phyloP scores from a whole-genome alignment of 1,284 basidiomycete genomes.

The Quambalaria eucalypti region DNA sequence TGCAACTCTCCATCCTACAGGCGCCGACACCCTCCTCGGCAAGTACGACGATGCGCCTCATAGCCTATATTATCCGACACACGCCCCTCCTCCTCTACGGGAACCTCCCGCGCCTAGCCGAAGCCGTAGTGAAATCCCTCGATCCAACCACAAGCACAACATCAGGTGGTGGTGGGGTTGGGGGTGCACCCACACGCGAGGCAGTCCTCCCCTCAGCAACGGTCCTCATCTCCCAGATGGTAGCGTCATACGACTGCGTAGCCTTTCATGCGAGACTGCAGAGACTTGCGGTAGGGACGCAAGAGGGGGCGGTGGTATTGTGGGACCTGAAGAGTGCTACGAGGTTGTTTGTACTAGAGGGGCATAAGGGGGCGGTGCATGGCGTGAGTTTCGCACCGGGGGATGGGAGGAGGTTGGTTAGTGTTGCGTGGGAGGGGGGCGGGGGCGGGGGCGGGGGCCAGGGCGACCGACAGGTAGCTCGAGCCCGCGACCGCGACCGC shows the following conservation, averaged over 20 bases:
- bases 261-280: constrained; percentile 81
- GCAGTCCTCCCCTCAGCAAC: constrained; percentile 83
- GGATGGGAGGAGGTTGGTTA: constrained; percentile 81
- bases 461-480: no score
- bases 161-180: no score
- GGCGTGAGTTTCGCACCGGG: constrained; percentile 60
- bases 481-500: no score
- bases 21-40: constrained; percentile 69
- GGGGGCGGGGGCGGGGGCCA: no score
- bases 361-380: constrained; percentile 52
- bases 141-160: background rate
- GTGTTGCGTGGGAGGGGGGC: constrained; percentile 73
- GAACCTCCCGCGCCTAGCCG: constrained; percentile 75
- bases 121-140: constrained; percentile 74
- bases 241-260: constrained; percentile 73
- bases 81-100: constrained; percentile 76
- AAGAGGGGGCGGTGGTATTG: constrained; percentile 73
- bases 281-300: constrained; percentile 82
- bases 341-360: constrained; percentile 84
- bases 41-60: constrained; percentile 80
- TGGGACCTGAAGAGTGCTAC: constrained; percentile 95
- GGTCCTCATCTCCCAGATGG: constrained; percentile 70
- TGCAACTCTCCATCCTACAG: constrained; percentile 80
- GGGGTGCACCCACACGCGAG: constrained; percentile 71
- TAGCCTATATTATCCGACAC: constrained; percentile 84